These are phyloP conservation scores for Tulasnella sp. DNA, from an alignment of 768 basidiomycete species.

Conservation along the genomic window DNA sequence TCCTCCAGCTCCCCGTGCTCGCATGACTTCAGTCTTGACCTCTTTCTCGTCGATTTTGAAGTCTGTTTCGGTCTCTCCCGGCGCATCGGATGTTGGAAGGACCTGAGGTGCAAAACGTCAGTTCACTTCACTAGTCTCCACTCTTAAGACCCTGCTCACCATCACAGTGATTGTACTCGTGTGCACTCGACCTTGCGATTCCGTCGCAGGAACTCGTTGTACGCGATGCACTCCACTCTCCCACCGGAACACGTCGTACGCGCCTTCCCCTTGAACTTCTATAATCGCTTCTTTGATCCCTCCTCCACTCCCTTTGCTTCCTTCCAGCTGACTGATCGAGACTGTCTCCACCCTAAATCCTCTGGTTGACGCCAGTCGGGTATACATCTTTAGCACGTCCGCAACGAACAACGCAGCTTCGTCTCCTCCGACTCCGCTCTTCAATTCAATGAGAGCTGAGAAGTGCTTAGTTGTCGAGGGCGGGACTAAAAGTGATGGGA, in stretches of 20 bases:
- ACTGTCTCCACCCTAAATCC: slow-evolving; percentile 64
- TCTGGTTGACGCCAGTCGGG: slow-evolving; percentile 52
- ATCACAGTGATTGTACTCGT: slow-evolving; percentile 87
- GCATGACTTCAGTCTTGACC: slow-evolving; percentile 89
- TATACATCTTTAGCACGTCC: slow-evolving; percentile 80
- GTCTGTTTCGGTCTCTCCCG: slow-evolving; percentile 59
- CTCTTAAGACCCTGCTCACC: slow-evolving; percentile 41
- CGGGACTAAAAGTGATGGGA: slow-evolving; percentile 73
- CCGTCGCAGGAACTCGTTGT: slow-evolving; percentile 89
- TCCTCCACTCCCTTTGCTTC: slow-evolving; percentile 53
- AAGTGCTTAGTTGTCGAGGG: slow-evolving; percentile 60
- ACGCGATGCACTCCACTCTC: slow-evolving; percentile 97
- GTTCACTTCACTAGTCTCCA: not conserved
- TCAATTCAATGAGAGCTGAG: slow-evolving; percentile 83
- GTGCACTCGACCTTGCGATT: slow-evolving; percentile 81
- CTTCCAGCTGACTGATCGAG: slow-evolving; percentile 48
- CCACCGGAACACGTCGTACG: slow-evolving; percentile 76
- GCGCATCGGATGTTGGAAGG: slow-evolving; percentile 70
- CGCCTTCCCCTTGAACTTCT: slow-evolving; percentile 72
- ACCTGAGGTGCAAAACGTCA: slow-evolving; percentile 52
- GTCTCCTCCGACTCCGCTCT: slow-evolving; percentile 87
- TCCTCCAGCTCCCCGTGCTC: slow-evolving; percentile 93
- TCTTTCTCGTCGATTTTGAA: slow-evolving; percentile 72
- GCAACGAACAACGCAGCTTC: slow-evolving; percentile 80
- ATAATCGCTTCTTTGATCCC: slow-evolving; percentile 68